Evolutionary conservation across 2,329 filamentous ascomycete species (phyloP).

Genomic region (Sordariomycetes sp.): DNA sequence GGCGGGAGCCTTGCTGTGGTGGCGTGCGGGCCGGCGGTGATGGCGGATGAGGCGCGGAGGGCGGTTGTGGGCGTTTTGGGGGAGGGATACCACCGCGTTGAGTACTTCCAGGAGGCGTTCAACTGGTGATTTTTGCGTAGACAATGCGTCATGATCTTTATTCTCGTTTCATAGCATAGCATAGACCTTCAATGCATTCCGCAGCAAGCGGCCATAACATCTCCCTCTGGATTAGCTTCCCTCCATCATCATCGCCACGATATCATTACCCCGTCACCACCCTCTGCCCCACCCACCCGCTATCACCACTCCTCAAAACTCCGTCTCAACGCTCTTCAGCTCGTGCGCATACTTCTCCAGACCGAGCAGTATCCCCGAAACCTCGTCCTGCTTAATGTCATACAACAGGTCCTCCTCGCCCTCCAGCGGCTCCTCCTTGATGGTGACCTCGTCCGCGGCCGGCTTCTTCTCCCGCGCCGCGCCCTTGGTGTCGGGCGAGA

Average conservation of each 20-base stretch:
- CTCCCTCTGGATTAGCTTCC: too few relatives aligned
- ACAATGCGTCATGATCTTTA: not conserved
- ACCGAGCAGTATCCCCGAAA: not conserved
- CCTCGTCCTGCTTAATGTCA: slow-evolving; percentile 3
- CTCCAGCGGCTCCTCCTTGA: slow-evolving; percentile 2
- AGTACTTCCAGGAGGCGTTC: slow-evolving; percentile 33
- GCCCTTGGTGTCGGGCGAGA: not conserved
- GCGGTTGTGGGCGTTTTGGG: slow-evolving; percentile 21
- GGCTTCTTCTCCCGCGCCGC: not conserved
- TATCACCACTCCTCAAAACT: not conserved
- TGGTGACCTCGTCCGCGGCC: not conserved
- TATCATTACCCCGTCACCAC: too few relatives aligned
- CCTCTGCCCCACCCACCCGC: too few relatives aligned
- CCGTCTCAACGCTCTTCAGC: not conserved
- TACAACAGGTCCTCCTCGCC: slow-evolving; percentile 1
- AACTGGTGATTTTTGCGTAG: slow-evolving; percentile 20
- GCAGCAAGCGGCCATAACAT: too few relatives aligned
- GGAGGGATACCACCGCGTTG: slow-evolving; percentile 15
- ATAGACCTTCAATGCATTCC: not conserved
- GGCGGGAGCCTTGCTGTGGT: slow-evolving; percentile 25
- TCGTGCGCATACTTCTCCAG: slow-evolving; percentile 2
- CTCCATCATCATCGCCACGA: too few relatives aligned
- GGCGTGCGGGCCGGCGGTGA: slow-evolving; percentile 30
- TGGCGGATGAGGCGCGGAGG: slow-evolving; percentile 30
- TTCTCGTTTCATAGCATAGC: not conserved